Percentiles rank a stretch among this genome's conserved stretches.
Evolutionary conservation across 345 rosid genomes (phyloP).

Genomic region (Eucalyptus marginata): DNA sequence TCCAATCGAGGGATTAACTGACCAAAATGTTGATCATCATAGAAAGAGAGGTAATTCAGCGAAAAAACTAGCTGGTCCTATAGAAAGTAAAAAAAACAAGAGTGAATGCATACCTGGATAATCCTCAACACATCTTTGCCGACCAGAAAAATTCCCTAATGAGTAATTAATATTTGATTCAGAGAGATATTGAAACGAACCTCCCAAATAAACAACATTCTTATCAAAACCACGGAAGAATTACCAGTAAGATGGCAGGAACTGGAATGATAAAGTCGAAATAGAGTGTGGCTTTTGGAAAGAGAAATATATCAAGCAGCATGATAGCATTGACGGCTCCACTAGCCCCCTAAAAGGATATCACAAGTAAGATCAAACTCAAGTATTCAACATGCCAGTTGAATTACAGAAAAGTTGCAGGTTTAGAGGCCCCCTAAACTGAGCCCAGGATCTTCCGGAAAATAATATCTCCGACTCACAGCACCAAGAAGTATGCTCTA

Average conservation of each 20-base stretch:
- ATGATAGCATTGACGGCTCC: constrained; percentile 92
- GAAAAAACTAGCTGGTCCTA: too few species aligned
- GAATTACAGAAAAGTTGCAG: not conserved
- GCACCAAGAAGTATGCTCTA: not conserved
- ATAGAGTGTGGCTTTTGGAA: constrained; percentile 64
- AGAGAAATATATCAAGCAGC: constrained; percentile 76
- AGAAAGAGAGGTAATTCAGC: too few species aligned
- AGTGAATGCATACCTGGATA: constrained; percentile 32
- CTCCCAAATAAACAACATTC: not conserved
- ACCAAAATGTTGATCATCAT: too few species aligned
- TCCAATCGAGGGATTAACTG: too few species aligned
- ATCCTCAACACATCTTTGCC: constrained; percentile 70
- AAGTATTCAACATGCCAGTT: not conserved
- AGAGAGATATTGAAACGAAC: not conserved
- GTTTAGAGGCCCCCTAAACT: not conserved
- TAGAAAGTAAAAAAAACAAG: not conserved
- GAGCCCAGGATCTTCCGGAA: not conserved
- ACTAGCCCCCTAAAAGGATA: constrained; percentile 56
- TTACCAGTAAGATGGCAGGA: constrained; percentile 83
- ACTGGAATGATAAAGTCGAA: constrained; percentile 66
- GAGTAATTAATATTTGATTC: not conserved
- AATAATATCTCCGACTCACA: rapidly evolving
- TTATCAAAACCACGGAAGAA: not conserved
- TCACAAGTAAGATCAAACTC: too few species aligned
- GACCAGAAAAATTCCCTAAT: constrained; percentile 67